Evolutionary conservation across 2,329 filamentous ascomycete species (phyloP), one percentile per base, ranked within the genome.

Genomic region (Trichoderma oligosporum): DNA sequence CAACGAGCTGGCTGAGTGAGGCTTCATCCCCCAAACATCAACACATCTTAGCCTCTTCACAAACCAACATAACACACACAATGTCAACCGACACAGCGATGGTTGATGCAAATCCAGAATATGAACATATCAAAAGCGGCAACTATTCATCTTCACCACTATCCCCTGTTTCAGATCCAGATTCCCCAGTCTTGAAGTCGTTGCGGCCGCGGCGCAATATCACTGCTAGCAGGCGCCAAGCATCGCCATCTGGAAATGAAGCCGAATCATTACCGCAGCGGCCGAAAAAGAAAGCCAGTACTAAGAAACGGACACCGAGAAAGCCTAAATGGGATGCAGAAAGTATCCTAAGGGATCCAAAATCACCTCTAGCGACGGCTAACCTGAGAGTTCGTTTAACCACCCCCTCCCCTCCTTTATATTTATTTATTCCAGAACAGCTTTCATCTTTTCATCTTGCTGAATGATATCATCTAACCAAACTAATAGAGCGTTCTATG

Each of bases 291-390:
- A 57, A 25, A 27, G 18, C 29, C 22, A 7, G 22, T 2, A 29
- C 31, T 27, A 22, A 24, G 3, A 60, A 52, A 27, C 39, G 42
- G 4, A 4, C 31, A 4, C 39, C 46, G 6, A 56, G 35, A 54
- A 74, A 69, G 57, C 65, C 67, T 0, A 73, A 68, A 61, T 75
- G 73, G 73, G 66, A 67, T 22, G 61, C 67, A 3, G 68, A 73
- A 12, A 70, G 64, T 14, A 67, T 75, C 20, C 61, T 75, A 16
- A 70, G 66, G 8, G 68, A 74, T 44, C 60, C 67, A 1, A 74
- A 70, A 25, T 76, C 74, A 2, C 73, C 73, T 24, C 61, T 76
- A 1, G 73, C 72, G 14, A 67, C 63, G 14, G 71, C 71, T 5
- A 71, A 76, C 55, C 61, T 76, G 9, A 65, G 73, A 52, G 74